These are phyloP conservation scores for Coemansia sp. DNA, from an alignment of 192 early-diverging fungal species.

Conservation along the genomic window DNA sequence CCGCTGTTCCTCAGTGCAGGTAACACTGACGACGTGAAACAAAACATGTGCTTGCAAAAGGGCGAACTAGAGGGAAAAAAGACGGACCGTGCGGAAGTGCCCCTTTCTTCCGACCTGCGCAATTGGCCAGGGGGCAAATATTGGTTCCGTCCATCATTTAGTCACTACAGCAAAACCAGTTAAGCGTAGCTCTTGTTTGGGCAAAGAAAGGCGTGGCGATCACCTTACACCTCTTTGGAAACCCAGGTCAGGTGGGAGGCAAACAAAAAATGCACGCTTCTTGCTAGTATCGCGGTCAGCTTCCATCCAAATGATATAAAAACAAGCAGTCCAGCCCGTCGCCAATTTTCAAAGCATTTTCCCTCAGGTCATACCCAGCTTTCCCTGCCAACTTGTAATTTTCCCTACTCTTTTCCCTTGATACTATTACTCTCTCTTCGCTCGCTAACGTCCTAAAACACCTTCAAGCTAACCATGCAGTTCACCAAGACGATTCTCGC, in stretches of 20 bases:
- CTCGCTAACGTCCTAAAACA: not conserved
- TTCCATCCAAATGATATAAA: not conserved
- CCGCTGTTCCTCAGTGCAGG: too few relatives aligned
- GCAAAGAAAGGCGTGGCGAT: not conserved
- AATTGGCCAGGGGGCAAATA: not conserved
- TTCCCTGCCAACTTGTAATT: not conserved
- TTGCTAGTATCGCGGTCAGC: not conserved
- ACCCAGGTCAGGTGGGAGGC: not conserved
- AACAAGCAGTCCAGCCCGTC: slow-evolving; percentile 1
- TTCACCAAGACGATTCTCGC: slow-evolving; percentile 59
- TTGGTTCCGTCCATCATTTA: not conserved
- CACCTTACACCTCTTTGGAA: not conserved
- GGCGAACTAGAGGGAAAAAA: not conserved
- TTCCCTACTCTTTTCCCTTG: not conserved
- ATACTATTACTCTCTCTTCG: not conserved
- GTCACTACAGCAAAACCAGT: not conserved
- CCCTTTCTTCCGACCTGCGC: not conserved
- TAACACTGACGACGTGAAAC: too few relatives aligned
- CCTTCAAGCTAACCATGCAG: slow-evolving; percentile 33
- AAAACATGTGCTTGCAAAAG: too few relatives aligned
- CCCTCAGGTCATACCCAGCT: not conserved
- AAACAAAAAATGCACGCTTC: not conserved
- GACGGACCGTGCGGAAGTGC: not conserved
- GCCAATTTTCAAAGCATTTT: not conserved
- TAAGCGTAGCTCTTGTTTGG: not conserved